Evolutionary conservation across 176 grass and related monocot species (phyloP).

Genomic region (Urochloa ruziziensis): DNA sequence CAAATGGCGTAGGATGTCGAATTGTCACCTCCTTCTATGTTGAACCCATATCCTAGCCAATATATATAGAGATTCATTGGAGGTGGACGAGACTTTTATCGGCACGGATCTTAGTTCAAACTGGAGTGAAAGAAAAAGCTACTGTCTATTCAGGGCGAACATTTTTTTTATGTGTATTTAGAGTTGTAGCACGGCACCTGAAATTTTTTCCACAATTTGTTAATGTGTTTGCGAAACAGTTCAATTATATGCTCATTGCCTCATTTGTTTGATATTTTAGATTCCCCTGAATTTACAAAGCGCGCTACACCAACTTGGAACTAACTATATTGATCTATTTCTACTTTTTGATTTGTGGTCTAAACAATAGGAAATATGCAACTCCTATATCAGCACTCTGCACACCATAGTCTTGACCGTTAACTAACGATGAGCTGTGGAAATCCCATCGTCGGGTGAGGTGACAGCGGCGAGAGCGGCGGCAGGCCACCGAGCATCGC

Average conservation of each 20-base stretch:
- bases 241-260: not conserved
- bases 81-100: no score
- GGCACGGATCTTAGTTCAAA: no score
- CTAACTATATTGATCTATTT: not conserved
- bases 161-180: no score
- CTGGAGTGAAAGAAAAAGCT: no score
- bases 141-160: no score
- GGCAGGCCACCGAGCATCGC: constrained; percentile 25
- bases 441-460: constrained; percentile 42
- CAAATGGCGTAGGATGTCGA: no score
- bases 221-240: not conserved
- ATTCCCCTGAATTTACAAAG: not conserved
- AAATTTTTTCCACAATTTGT: no score
- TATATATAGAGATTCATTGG: no score
- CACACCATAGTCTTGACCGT: not conserved
- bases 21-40: no score
- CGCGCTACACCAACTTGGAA: not conserved
- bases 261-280: no score
- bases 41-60: no score
- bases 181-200: no score
- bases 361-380: not conserved
- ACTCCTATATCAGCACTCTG: not conserved
- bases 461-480: constrained; percentile 48
- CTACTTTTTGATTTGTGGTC: not conserved
- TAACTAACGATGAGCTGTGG: constrained; percentile 41